Percentiles rank a stretch among this genome's conserved stretches.
Conservation (phyloP, 805 yeast species). For the Metschnikowia borealis region DNA sequence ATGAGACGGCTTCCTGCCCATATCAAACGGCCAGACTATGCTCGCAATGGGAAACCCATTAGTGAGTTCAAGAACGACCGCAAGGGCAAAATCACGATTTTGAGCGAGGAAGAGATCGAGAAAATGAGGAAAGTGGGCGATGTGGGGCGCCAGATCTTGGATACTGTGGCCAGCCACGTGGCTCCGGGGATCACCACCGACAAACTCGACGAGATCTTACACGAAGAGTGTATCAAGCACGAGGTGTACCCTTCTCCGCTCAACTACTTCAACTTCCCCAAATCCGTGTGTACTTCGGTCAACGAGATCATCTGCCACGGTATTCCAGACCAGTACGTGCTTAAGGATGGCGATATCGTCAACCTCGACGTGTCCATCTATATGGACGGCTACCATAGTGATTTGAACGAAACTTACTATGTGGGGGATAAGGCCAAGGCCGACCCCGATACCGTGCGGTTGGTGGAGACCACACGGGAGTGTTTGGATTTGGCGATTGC, state of each 20-base stretch:
- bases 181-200: conserved; percentile 92
- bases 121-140: conserved; percentile 72
- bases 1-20: conserved; percentile 67
- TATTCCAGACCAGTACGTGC: conserved; percentile 83
- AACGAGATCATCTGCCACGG: conserved; percentile 98
- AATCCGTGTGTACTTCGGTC: conserved; percentile 86
- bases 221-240: conserved; percentile 82
- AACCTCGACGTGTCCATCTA: conserved; percentile 85
- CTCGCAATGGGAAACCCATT: conserved; percentile 71
- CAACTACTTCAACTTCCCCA: conserved; percentile 91
- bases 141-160: conserved; percentile 84
- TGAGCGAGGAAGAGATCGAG: conserved; percentile 64
- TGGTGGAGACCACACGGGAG: conserved; percentile 87
- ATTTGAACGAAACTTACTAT: conserved; percentile 93
- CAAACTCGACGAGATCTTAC: conserved; percentile 81
- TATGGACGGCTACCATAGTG: conserved; percentile 88
- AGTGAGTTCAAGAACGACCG: conserved; percentile 73
- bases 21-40: conserved; percentile 79
- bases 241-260: conserved; percentile 92
- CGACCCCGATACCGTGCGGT: conserved; percentile 78
- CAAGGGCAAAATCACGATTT: conserved; percentile 58
- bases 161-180: conserved; percentile 77
- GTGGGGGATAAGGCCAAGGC: conserved; percentile 84
- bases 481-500: conserved; percentile 80
- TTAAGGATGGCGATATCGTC: conserved; percentile 91